Evolutionary conservation across 495 filamentous ascomycete genomes (phyloP).

Genomic region (Penicillium bialowiezense): DNA sequence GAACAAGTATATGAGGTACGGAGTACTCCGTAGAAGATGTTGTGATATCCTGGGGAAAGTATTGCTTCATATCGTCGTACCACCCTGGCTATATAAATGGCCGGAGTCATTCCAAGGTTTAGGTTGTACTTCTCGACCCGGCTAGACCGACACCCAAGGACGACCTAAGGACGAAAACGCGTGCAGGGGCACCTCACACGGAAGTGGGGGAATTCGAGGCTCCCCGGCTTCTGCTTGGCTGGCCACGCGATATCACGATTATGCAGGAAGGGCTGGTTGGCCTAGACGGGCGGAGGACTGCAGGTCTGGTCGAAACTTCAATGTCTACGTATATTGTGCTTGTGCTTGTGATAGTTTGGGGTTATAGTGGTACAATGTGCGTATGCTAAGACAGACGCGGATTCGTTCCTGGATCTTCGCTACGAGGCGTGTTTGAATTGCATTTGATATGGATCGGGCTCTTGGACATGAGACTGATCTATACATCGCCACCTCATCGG

Average conservation of each 20-base stretch:
- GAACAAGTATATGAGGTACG: not conserved
- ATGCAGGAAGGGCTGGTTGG: conserved; percentile 14
- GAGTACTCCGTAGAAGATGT: not conserved
- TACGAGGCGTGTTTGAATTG: not conserved
- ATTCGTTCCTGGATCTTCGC: not conserved
- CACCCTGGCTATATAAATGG: conserved; percentile 14
- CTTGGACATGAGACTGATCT: not conserved
- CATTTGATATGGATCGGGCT: not conserved
- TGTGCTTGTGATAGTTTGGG: conserved; percentile 5
- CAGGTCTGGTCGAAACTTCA: conserved; percentile 24
- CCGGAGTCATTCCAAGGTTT: not conserved
- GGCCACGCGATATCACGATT: conserved; percentile 21
- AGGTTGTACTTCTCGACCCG: conserved; percentile 5
- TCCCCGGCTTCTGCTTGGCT: conserved; percentile 21
- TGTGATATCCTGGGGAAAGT: not conserved
- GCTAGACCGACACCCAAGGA: conserved; percentile 10
- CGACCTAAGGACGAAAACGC: conserved; percentile 22
- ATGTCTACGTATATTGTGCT: conserved; percentile 5
- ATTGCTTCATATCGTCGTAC: not conserved
- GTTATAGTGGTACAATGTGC: not conserved
- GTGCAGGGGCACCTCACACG: conserved; percentile 20
- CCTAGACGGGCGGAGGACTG: conserved; percentile 13
- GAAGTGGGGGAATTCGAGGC: conserved; percentile 18
- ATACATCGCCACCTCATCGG: conserved; percentile 2
- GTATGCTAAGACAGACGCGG: not conserved